Evolutionary conservation across 306 rosid genomes (phyloP).

Genomic region (Prunus davidiana): DNA sequence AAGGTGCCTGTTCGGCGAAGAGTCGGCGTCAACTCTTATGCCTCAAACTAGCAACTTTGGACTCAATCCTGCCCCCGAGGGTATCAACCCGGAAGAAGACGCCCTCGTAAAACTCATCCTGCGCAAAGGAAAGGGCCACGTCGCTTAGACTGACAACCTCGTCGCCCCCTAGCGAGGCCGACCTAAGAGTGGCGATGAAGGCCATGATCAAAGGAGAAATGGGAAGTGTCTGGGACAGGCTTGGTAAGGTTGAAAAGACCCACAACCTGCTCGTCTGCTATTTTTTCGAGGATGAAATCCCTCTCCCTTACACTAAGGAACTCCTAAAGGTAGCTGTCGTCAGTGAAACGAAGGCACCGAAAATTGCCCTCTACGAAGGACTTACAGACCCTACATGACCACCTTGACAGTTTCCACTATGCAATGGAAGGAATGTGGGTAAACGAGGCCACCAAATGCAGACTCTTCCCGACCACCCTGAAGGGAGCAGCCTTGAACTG

Average conservation of each 20-base stretch:
- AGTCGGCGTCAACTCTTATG: too few species aligned
- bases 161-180: too few species aligned
- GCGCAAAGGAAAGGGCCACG: too few species aligned
- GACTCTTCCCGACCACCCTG: background rate
- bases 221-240: background rate
- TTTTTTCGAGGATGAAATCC: too few species aligned
- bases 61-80: too few species aligned
- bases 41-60: fast-evolving
- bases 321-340: fast-evolving
- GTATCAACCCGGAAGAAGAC: too few species aligned
- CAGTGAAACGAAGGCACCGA: background rate
- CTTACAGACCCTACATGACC: background rate
- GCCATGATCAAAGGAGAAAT: too few species aligned
- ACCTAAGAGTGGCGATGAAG: too few species aligned
- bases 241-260: background rate
- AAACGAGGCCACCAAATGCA: too few species aligned
- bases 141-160: fast-evolving
- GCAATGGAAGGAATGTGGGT: background rate
- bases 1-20: too few species aligned
- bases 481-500: background rate
- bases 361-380: background rate
- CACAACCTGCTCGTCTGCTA: too few species aligned
- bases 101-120: too few species aligned
- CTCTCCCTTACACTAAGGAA: background rate
- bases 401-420: background rate